Percentiles rank a stretch among this genome's conserved stretches.
phyloP scores from a whole-genome alignment of 2,329 filamentous ascomycete species.

The Ciborinia camelliae region DNA sequence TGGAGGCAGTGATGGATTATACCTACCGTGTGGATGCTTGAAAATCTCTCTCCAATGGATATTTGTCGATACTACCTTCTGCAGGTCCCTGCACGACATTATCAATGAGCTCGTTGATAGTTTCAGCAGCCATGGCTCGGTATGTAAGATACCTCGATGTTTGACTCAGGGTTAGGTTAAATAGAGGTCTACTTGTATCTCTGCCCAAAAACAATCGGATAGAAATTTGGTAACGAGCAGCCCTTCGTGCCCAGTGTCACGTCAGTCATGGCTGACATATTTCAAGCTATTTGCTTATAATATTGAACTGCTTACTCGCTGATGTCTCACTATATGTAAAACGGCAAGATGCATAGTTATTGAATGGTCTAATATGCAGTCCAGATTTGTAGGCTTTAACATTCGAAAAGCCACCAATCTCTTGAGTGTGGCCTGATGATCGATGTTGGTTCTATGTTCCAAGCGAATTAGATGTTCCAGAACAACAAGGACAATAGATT shows the following conservation, averaged over 20 bases:
- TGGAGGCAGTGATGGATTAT: background rate
- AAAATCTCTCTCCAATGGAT: background rate
- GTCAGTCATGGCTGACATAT: background rate
- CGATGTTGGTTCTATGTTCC: background rate
- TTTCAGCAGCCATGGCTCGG: background rate
- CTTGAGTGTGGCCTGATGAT: background rate
- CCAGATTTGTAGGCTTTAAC: background rate
- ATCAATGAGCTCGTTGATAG: background rate
- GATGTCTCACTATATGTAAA: background rate
- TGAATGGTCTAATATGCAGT: background rate
- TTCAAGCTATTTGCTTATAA: background rate
- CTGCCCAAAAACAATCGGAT: background rate
- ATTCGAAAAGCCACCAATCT: background rate
- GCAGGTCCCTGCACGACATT: background rate
- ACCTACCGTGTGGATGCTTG: slow-evolving; percentile 3
- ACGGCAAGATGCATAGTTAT: background rate
- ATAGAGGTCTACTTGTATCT: background rate
- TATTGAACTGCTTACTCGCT: background rate
- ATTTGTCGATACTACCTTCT: background rate
- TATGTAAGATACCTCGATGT: background rate
- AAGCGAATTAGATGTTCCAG: background rate
- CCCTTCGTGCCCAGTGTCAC: background rate
- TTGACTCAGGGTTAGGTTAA: background rate
- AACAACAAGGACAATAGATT: background rate
- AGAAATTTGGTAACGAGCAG: background rate